Base-by-base conservation (phyloP, 345 rosid species). In the Abelmoschus esculentus region DNA sequence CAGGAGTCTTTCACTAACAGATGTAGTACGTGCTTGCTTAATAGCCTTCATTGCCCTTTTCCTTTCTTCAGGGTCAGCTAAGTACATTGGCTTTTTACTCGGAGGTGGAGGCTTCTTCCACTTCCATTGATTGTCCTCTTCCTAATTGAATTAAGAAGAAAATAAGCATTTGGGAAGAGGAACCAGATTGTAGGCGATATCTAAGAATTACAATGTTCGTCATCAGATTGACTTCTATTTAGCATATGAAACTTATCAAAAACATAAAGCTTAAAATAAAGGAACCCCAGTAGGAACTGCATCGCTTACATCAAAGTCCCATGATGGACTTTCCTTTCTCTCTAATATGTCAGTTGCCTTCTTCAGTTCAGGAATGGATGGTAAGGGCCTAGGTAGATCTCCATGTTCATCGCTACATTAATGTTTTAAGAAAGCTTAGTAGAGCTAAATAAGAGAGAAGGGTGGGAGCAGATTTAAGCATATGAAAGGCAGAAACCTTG, bases 391-490 rank as follows among this genome's bases (percentile, higher is more conserved):
- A 2, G 86, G 88, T 31, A 73, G 81, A 72, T 87, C 92, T 6
- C 92, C 90, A 74, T 73, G 84, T 40, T 77, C 86, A 72, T 86
- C 87, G 63, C 73, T 70, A 44, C 66, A 70, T 42, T 26, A 12
- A 53, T 6, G 8, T 84, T 84, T 77, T 70, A 1, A 72, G 73
- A 26, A 87, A 77, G 61, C 67, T 83, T 34, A 71, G 15, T 4
- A 22, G 4, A 26, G 12, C 17, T 9, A 8, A 61, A 32, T 7
- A 61, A 50, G 8, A 44, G 28, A 61, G 34, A 40, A 1, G 90
- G 83, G 90, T 92, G 88, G 36, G 96, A 92, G 19, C 87, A 88
- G 26, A 92, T 83, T 40, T 85, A 86, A 36, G 87, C 87, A 86
- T 13, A 53, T 1, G 8, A 52, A 57, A 12, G 44, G 59, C 11